Base-by-base conservation (phyloP, 768 basidiomycete genomes). In the Naganishia onofrii region DNA sequence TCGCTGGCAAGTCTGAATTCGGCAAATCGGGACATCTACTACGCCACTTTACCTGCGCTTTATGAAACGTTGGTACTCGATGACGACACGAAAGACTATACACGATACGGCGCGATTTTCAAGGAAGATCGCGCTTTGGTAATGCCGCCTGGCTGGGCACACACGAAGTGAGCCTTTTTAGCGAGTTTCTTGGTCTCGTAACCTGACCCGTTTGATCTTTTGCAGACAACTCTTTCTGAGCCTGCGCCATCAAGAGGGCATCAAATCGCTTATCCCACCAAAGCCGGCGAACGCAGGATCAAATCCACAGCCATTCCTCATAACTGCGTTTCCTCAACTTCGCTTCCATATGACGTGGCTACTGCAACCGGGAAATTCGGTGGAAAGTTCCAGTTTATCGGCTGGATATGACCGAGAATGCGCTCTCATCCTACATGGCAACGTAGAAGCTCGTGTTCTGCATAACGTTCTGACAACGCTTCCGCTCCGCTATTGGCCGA, bases 11-110 rank as follows among this genome's bases (percentile, higher is more conserved):
- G 46, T 42, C 17, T 63, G 21, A 26, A 8, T n/a, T 6, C 15
- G 36, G 60, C 23, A 6, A 63, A 29, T 17, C 60, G 26, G 9
- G 10, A 63, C 13, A 42, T 63, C 1, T 17, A 26, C 23, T 26
- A 63, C 26, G n/a, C 60, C 4, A 63, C 38, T 1, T 28, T 63
- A n/a, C 60, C 36, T 17, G 29, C 38, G 23, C 42, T 63, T 1
- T 63, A 46, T n/a, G 60, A 63, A 36, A 63, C 60, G 3, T 17
- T 63, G 8, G 60, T 63, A 26, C 26, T 44, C 8, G 60, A 63
- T 34, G 60, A 63, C 26, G 60, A 63, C 4, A 26, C 19, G 60
- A 44, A 46, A 21, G 60, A 63, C 23, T 38, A 63, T 36, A 23
- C 34, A 23, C 34, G 6, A 26, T 63, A 63, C 28, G 60, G 60